Evolutionary conservation across 129 eudicot genomes (phyloP), one percentile per base, ranked within the genome.

Genomic region (Centaurea solstitialis): DNA sequence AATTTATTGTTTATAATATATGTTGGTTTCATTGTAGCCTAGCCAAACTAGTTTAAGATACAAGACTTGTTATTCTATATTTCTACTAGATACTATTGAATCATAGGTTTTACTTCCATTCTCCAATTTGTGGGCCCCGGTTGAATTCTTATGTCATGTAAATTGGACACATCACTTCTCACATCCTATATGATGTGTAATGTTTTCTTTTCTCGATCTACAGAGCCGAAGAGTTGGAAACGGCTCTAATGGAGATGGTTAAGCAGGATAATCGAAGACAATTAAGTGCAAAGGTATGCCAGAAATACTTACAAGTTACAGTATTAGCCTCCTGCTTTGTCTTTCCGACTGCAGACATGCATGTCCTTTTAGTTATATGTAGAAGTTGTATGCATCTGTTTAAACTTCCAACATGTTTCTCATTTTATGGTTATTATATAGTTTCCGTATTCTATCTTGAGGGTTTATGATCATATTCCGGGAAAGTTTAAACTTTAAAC

Each of bases 161-260:
- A 45, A 43, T 5, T 3, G 66, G 24, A 45, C n/a, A 39, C 77
- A 47, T 43, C 23, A 15, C 22, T 41, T 22, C 64, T 40, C 64
- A 41, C 17, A 73, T 73, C 18, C 24, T 73, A 22, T 40, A 20
- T 57, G 40, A 15, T 20, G 9, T 80, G 62, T 41, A 53, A 43
- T 78, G 41, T 24, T 67, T 76, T 65, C 13, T 75, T 57, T n/a
- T 62, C 26, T 68, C 13, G 82, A 88, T 82, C 65, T 76, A 41
- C 87, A 96, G 99, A 89, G 97, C 99, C 11, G 97, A 96, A 82
- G 99, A 96, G 87, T 88, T 96, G 85, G 99, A 93, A 89, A 93
- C 93, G 50, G 98, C 99, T 45, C 76, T 96, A 67, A 93, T 96
- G 99, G 98, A 96, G 91, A 93, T 96, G 92, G 98, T 96, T 80